These are phyloP conservation scores for Stagonosporopsis vannaccii DNA, from an alignment of 2,329 filamentous ascomycete genomes.

Conservation along the genomic window DNA sequence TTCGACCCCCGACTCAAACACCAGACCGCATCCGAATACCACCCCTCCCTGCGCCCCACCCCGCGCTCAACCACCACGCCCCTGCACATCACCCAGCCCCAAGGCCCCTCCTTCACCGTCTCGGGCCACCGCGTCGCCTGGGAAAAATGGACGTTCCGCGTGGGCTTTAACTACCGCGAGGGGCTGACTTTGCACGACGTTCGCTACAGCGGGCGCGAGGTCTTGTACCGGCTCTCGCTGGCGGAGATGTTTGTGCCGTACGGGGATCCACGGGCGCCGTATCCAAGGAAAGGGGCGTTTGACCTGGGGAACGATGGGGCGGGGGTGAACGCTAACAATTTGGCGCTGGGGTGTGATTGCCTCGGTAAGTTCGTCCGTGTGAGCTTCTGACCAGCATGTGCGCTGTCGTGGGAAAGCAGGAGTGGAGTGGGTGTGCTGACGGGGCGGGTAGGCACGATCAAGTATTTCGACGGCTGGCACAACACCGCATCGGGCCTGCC, in stretches of 20 bases:
- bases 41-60: slow-evolving; percentile 25
- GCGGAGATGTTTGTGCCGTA: slow-evolving; percentile 58
- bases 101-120: slow-evolving; percentile 35
- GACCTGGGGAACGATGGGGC: slow-evolving; percentile 55
- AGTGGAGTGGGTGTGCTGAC: neutral
- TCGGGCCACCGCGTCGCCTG: slow-evolving; percentile 38
- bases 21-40: slow-evolving; percentile 28
- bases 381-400: no score
- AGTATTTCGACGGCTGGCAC: slow-evolving; percentile 54
- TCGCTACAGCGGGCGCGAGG: slow-evolving; percentile 48
- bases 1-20: slow-evolving; percentile 57
- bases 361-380: slow-evolving; percentile 46
- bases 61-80: slow-evolving; percentile 30
- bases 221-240: slow-evolving; percentile 54
- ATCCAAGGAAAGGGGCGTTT: slow-evolving; percentile 54
- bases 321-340: slow-evolving; percentile 54
- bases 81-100: slow-evolving; percentile 31
- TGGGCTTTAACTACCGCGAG: slow-evolving; percentile 58
- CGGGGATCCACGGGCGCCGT: slow-evolving; percentile 52
- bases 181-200: slow-evolving; percentile 54
- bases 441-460: slow-evolving; percentile 38
- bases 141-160: slow-evolving; percentile 55
- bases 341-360: slow-evolving; percentile 55
- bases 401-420: no score
- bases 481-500: slow-evolving; percentile 46